Conservation (phyloP, 2,329 filamentous ascomycete genomes). For the Colletotrichum sojae region DNA sequence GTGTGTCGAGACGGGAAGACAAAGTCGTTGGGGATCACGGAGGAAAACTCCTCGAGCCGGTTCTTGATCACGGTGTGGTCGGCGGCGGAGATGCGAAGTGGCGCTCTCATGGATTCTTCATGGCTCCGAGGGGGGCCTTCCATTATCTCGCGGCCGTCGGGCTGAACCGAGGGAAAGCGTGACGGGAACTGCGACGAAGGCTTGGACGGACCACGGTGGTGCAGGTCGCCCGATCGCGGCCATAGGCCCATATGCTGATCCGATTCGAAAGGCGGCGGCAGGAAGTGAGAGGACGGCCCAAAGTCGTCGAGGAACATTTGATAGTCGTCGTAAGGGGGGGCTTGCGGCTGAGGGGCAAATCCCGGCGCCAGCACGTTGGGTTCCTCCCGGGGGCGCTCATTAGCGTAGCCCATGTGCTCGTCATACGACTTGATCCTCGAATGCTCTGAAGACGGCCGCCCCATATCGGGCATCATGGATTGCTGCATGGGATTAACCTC, state of each 20-base stretch:
- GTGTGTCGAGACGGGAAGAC: slow-evolving; percentile 79
- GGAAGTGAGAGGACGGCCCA: slow-evolving; percentile 66
- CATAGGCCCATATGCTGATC: slow-evolving; percentile 68
- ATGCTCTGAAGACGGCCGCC: slow-evolving; percentile 57
- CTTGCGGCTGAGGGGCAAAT: slow-evolving; percentile 55
- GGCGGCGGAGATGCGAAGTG: slow-evolving; percentile 65
- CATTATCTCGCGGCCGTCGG: slow-evolving; percentile 63
- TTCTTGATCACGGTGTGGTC: slow-evolving; percentile 71
- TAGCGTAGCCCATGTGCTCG: slow-evolving; percentile 61
- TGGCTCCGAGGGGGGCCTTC: slow-evolving; percentile 55
- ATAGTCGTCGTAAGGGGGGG: slow-evolving; percentile 67
- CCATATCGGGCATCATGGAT: slow-evolving; percentile 62
- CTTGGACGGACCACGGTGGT: slow-evolving; percentile 60
- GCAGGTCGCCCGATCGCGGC: slow-evolving; percentile 59
- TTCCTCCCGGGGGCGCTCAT: slow-evolving; percentile 64
- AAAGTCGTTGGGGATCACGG: slow-evolving; percentile 73
- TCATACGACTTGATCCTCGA: slow-evolving; percentile 65
- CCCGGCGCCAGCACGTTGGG: slow-evolving; percentile 57
- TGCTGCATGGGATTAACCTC: slow-evolving; percentile 66
- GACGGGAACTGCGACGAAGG: slow-evolving; percentile 68
- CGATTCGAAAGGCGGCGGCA: slow-evolving; percentile 68
- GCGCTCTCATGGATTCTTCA: slow-evolving; percentile 57
- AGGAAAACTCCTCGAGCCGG: slow-evolving; percentile 73
- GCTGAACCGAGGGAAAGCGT: slow-evolving; percentile 67
- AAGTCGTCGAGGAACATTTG: slow-evolving; percentile 73